Base-by-base conservation (phyloP, 1,139 yeast species). In the Hyphopichia wangnamkhiaoensis region DNA sequence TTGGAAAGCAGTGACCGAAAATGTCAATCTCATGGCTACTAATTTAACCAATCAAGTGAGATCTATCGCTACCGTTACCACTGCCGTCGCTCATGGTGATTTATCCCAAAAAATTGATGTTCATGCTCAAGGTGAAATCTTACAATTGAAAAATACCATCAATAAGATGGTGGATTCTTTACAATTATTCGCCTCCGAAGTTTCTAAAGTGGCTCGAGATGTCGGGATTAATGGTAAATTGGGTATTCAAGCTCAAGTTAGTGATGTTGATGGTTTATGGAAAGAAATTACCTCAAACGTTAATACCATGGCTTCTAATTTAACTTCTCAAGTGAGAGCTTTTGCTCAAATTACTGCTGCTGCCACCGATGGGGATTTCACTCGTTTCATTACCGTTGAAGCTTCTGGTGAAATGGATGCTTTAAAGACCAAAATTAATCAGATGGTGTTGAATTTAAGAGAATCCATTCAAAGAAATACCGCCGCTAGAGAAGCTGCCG, bases 401-500 rank as follows among this genome's bases (percentile, higher is more conserved):
- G 95, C 95, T 1, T 76, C 84, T 38, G 96, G 96, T 61, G 96
- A 88, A 69, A 88, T 88, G 95, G 95, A 87, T 62, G 95, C 95
- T 0, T 75, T 88, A 57, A 88, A 88, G 60, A 87, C 95, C 0
- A 88, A 88, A 61, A 88, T 88, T 58, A 88, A 88, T 63, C 95
- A 87, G 70, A 88, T 88, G 96, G 95, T 88, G 58, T 75, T 85
- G 49, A 86, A 87, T 56, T 71, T 88, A 54, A 77, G 95, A 61
- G 96, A 88, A 58, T 84, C 94, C 2, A 87, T 88, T 61, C 95
- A 88, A 63, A 80, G 95, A 61, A 88, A 87, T 56, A 87, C 96
- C 0, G 94, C 93, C 7, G 96, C 96, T 1, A 80, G 95, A 65
- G 95, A 88, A 62, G 96, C 95, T 28, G 96, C 96, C 32, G 95